A percentile compares a stretch with the other conserved stretches of the same genome.
phyloP scores from a whole-genome alignment of 352 stramenopile species.

The Globisporangium okanoganense region DNA sequence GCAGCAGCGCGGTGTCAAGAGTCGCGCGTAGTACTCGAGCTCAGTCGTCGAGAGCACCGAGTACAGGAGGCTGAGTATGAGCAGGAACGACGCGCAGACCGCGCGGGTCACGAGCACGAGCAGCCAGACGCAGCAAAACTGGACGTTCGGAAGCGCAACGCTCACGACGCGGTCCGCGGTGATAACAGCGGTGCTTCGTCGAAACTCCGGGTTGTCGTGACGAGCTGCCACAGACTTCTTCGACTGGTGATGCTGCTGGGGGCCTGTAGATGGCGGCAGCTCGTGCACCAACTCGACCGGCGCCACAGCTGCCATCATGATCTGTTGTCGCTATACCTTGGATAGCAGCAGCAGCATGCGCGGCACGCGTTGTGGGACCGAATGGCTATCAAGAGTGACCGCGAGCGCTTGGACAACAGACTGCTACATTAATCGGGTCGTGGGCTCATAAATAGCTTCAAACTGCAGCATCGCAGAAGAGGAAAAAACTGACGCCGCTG shows the following conservation, averaged over 20 bases:
- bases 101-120: slow-evolving; percentile 4
- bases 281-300: background rate
- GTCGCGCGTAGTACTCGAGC: slow-evolving; percentile 18
- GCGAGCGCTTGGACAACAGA: background rate
- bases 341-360: background rate
- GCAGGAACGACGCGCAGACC: slow-evolving; percentile 6
- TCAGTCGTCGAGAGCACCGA: slow-evolving; percentile 1
- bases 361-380: background rate
- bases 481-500: background rate
- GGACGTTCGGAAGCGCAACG: slow-evolving; percentile 1
- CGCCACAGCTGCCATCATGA: background rate
- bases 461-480: background rate
- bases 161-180: background rate
- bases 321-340: background rate
- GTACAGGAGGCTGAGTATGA: slow-evolving; percentile 10
- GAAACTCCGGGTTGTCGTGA: background rate
- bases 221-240: background rate
- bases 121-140: slow-evolving; percentile 10
- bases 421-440: background rate
- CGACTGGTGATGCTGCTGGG: background rate
- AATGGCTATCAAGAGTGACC: background rate
- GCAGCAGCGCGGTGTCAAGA: slow-evolving; percentile 5
- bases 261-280: too few species aligned
- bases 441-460: background rate
- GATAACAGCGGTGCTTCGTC: background rate